Conservation (phyloP, 108 stramenopile species). For the Fistulifera pelliculosa region DNA sequence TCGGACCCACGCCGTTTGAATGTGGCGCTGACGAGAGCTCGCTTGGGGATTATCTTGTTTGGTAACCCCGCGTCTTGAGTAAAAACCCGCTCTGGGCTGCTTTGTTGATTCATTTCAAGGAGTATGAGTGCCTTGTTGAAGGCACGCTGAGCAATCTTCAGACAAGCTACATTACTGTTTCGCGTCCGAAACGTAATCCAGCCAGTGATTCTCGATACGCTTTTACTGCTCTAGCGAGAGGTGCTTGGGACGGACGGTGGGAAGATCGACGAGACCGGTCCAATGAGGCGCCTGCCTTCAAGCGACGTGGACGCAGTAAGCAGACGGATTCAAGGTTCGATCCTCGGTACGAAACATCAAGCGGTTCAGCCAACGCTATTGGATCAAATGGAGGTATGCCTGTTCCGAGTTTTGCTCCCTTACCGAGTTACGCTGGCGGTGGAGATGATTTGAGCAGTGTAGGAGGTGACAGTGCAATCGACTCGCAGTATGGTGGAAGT, state of each 20-base stretch:
- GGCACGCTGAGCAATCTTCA: conserved; percentile 90
- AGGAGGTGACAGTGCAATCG: conserved; percentile 60
- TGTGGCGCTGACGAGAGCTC: conserved; percentile 96
- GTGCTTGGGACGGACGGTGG: conserved; percentile 87
- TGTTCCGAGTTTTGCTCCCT: conserved; percentile 78
- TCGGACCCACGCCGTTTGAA: conserved; percentile 97
- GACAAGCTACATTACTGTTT: conserved; percentile 87
- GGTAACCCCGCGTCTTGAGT: conserved; percentile 96
- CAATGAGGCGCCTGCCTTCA: conserved; percentile 39
- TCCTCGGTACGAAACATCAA: conserved; percentile 48
- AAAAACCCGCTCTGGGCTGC: conserved; percentile 96
- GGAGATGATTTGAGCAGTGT: conserved; percentile 71
- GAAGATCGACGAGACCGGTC: conserved; percentile 53
- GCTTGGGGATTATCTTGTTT: conserved; percentile 86
- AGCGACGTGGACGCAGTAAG: conserved; percentile 41
- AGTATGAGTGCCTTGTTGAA: conserved; percentile 84
- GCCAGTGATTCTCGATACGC: conserved; percentile 79
- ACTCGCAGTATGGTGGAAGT: conserved; percentile 46
- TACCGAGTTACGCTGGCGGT: conserved; percentile 60
- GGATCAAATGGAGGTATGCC: conserved; percentile 41
- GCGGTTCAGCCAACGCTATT: conserved; percentile 10
- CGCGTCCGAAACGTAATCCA: conserved; percentile 78
- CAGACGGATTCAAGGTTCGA: conserved; percentile 80
- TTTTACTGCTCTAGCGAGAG: conserved; percentile 83
- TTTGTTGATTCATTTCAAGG: conserved; percentile 88